Base-by-base conservation (phyloP, 768 basidiomycete species). In the Ramaria sp. region DNA sequence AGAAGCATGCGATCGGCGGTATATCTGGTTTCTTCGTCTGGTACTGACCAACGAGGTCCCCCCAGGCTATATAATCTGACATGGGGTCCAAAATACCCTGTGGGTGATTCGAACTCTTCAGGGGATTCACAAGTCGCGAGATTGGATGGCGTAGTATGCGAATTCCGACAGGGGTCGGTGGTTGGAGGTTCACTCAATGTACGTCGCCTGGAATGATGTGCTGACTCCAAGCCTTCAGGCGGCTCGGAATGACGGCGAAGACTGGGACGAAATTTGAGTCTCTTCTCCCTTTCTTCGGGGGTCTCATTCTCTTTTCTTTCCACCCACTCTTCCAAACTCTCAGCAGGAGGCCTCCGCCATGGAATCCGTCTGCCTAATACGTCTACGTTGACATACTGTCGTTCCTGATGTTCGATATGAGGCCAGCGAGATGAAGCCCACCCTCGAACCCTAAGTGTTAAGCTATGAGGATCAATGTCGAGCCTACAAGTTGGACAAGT, bases 401-500 rank as follows among this genome's bases (percentile, higher is more conserved):
- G 27, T 38, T 48, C 55, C 37, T 49, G 55, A 22, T 15, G 37
- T n/a, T 48, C 55, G 45, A 27, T 34, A 37, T 37, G 34, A 7
- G 48, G 39, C 55, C 55, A 57, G 12, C 22, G 55, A 15, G 51
- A 38, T 20, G 20, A 10, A 34, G 20, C 37, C 51, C 51, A 52
- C 9, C 51, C 51, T 50, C 55, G 31, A 3, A 57, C 34, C 24
- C 55, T 57, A 7, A 57, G 48, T 12, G 55, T 57, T 20, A 57
- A 41, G 20, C 55, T 57, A 30, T 57, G 55, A 6, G 55, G 55
- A 39, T 57, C 55, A 19, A 57, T 48, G 31, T 57, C 55, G 47
- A 57, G 46, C 34, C 55, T 4, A 20, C 55, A 58, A 12, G 57
- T 58, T 2, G 57, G 57, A 58, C 57, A 58, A 1, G 57, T 58